Evolutionary conservation across 1,284 basidiomycete species (phyloP).

Genomic region (Boletus albobrunnescens): DNA sequence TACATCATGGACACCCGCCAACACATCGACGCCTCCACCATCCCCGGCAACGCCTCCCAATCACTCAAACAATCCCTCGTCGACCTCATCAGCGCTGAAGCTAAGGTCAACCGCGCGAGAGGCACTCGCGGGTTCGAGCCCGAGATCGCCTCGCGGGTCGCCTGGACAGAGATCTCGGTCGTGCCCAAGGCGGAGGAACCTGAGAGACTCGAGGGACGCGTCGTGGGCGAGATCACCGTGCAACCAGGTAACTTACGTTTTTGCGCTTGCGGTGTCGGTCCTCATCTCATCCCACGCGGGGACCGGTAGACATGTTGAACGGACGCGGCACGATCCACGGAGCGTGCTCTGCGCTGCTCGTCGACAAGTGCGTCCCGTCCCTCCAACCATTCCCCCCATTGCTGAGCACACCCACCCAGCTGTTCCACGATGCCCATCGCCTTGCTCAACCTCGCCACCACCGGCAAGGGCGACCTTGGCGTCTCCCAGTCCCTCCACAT

Average conservation of each 20-base stretch:
- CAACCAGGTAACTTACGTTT: constrained; percentile 36
- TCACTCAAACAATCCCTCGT: constrained; percentile 26
- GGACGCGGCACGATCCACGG: constrained; percentile 40
- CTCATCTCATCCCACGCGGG: no score
- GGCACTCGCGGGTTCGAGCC: constrained; percentile 24
- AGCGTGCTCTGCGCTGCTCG: constrained; percentile 43
- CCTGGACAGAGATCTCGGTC: constrained; percentile 38
- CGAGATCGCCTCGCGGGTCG: constrained; percentile 20
- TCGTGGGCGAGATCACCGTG: constrained; percentile 45
- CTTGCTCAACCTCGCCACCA: constrained; percentile 25
- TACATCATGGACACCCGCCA: constrained; percentile 13
- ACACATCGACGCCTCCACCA: constrained; percentile 17
- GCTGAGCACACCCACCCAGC: no score
- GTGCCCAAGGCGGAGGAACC: constrained; percentile 37
- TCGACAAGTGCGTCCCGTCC: constrained; percentile 51
- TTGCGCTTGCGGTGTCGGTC: no score
- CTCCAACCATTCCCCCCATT: no score
- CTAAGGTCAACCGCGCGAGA: constrained; percentile 3
- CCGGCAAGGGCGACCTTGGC: constrained; percentile 23
- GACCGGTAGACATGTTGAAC: constrained; percentile 41
- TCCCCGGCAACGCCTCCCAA: constrained; percentile 27
- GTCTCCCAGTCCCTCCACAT: constrained; percentile 41
- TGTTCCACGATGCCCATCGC: constrained; percentile 36
- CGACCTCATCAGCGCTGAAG: constrained; percentile 11
- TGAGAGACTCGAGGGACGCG: constrained; percentile 37